Base-by-base conservation (phyloP, 208 protist genomes). In the Naegleria fowleri region DNA sequence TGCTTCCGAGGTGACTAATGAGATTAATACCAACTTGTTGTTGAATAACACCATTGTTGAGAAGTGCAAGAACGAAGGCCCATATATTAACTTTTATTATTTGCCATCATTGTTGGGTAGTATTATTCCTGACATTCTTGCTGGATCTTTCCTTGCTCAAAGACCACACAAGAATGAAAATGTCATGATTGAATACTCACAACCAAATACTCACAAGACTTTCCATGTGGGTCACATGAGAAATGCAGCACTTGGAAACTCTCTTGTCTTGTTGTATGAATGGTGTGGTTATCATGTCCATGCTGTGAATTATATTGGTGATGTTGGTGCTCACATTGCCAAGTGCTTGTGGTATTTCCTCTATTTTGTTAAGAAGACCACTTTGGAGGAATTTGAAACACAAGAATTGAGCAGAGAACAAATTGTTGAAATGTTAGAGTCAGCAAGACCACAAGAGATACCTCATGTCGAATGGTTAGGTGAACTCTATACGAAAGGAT, bases 211-310 rank as follows among this genome's bases (percentile, higher is more conserved):
- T 91, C 98, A 98, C 52, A 99, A 99, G 95, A 96, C 98, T 92
- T 99, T 99, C 98, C 98, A 99, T 94, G 98, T 99, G 13, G 98
- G 98, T 51, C 98, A 99, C 93, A 95, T 98, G 25, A 97, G 98
- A 59, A 99, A 98, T 51, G 99, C 98, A 83, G 99, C 99, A 93
- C 99, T 99, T 92, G 98, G 98, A 85, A 98, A 99, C 93, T 94
- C 94, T 86, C 93, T 99, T 90, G 96, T 92, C 90, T 95, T 97
- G 38, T 92, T 99, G 90, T 94, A 98, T 59, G 97, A 99, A 94
- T 99, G 97, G 93, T 96, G 95, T 91, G 95, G 96, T 58, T 95
- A 98, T 92, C 93, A 98, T 16, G 98, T 99, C 1, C 76, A 96
- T 33, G 96, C 98, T 89, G 97, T 99, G 91, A 99, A 99, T 95